These are phyloP conservation scores for Carallia pectinifolia DNA, from an alignment of 345 rosid species.

Conservation along the genomic window DNA sequence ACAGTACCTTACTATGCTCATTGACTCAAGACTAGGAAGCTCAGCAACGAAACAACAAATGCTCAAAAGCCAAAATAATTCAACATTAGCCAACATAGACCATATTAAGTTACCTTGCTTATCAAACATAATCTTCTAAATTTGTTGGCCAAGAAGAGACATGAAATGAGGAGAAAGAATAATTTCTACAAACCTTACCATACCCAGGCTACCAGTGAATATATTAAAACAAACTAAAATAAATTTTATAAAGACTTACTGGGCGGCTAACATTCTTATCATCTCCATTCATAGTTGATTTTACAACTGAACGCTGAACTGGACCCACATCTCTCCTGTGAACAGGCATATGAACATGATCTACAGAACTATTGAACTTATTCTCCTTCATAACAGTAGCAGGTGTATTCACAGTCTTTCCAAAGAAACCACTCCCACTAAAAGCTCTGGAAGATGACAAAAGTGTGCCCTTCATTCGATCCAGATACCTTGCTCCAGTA, in stretches of 20 bases:
- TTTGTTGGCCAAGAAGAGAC: background rate
- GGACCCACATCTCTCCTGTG: conserved; percentile 55
- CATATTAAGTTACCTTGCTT: background rate
- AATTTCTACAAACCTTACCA: background rate
- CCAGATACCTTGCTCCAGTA: conserved; percentile 73
- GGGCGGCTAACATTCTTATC: conserved; percentile 47
- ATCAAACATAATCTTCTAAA: background rate
- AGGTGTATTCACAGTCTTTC: conserved; percentile 51
- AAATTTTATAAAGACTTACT: conserved; percentile 47
- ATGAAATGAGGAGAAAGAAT: background rate
- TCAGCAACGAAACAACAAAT: no score
- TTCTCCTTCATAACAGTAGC: conserved; percentile 48
- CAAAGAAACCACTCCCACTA: conserved; percentile 74
- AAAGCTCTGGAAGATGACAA: conserved; percentile 87
- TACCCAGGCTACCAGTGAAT: background rate
- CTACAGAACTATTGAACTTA: conserved; percentile 50
- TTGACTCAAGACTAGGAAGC: no score
- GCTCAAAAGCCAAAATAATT: no score
- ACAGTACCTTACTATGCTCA: no score
- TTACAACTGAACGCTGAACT: conserved; percentile 45
- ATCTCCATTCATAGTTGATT: conserved; percentile 42
- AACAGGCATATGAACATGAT: conserved; percentile 43
- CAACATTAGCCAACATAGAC: no score
- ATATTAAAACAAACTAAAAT: conserved; percentile 7
- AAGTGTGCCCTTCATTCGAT: conserved; percentile 80